Conservation (phyloP, 148 eudicot species). For the Polygonum aviculare region DNA sequence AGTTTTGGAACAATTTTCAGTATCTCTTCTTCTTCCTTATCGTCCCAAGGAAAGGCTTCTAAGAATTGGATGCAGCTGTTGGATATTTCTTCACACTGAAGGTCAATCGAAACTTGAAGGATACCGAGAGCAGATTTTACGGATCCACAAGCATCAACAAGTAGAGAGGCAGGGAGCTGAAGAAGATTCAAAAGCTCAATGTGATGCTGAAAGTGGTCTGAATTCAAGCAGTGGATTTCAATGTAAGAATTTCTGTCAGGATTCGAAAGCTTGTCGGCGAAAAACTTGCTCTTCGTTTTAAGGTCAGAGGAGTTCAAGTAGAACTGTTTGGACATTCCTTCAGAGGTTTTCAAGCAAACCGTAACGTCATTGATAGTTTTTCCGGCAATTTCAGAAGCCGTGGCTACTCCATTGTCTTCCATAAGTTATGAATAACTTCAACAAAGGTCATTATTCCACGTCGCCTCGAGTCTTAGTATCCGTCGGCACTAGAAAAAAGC, state of each 20-base stretch:
- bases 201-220: constrained; percentile 30
- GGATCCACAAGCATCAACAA: constrained; percentile 53
- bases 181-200: constrained; percentile 42
- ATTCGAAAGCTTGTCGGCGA: constrained; percentile 31
- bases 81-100: constrained; percentile 40
- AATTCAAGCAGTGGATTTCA: constrained; percentile 46
- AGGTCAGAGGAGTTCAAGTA: constrained; percentile 31
- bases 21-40: constrained; percentile 64
- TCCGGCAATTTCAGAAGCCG: constrained; percentile 22
- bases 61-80: constrained; percentile 52
- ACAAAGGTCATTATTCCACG: constrained; percentile 8
- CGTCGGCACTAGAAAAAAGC: constrained; percentile 1
- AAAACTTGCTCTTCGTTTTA: constrained; percentile 44
- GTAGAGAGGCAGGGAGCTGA: constrained; percentile 29
- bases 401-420: constrained; percentile 28
- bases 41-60: constrained; percentile 78
- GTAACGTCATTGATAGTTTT: constrained; percentile 29
- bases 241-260: constrained; percentile 22
- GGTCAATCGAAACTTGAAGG: constrained; percentile 47
- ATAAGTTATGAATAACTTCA: constrained; percentile 20
- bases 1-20: constrained; percentile 35
- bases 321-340: constrained; percentile 39
- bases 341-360: constrained; percentile 36
- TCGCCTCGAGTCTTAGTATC: background rate
- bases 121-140: constrained; percentile 51